Conservation (phyloP, 1,284 basidiomycete species). For the Kwoniella shivajii region DNA sequence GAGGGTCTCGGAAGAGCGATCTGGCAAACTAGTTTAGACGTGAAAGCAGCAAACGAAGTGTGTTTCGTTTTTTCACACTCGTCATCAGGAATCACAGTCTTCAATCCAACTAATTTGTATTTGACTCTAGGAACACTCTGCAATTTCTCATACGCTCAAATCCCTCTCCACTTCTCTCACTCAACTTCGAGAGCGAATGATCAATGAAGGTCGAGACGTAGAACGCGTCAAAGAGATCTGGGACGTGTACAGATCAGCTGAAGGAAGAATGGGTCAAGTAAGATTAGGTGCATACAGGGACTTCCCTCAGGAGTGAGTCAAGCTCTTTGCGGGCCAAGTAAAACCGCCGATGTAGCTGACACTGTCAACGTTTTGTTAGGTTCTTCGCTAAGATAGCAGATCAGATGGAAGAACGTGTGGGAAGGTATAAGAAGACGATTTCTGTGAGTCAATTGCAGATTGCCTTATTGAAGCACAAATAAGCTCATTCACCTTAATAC, state of each 20-base stretch:
- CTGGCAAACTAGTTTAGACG: slow-evolving; percentile 42
- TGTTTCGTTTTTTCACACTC: slow-evolving; percentile 1
- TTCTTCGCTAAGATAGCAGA: slow-evolving; percentile 40
- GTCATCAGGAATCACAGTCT: background rate
- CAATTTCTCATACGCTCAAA: slow-evolving; percentile 38
- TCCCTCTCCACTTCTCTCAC: slow-evolving; percentile 31
- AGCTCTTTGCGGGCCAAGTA: background rate
- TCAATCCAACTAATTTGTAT: background rate
- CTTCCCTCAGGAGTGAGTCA: slow-evolving; percentile 44
- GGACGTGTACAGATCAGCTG: slow-evolving; percentile 42
- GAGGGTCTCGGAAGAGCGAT: slow-evolving; percentile 44
- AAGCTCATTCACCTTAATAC: too few relatives aligned
- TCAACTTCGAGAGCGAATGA: slow-evolving; percentile 33
- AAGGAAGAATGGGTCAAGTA: slow-evolving; percentile 37
- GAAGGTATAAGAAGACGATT: slow-evolving; percentile 45
- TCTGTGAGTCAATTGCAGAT: slow-evolving; percentile 24
- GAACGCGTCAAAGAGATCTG: slow-evolving; percentile 45
- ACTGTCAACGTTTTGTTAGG: slow-evolving; percentile 13
- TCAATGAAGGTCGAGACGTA: slow-evolving; percentile 38
- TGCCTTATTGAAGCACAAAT: too few relatives aligned
- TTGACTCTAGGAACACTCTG: slow-evolving; percentile 34
- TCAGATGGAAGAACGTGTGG: slow-evolving; percentile 40
- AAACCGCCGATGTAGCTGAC: background rate
- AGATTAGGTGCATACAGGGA: slow-evolving; percentile 42
- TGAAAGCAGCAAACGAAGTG: slow-evolving; percentile 45